Evolutionary conservation across 1,284 basidiomycete genomes (phyloP).

Genomic region (Ganoderma leucocontextum): DNA sequence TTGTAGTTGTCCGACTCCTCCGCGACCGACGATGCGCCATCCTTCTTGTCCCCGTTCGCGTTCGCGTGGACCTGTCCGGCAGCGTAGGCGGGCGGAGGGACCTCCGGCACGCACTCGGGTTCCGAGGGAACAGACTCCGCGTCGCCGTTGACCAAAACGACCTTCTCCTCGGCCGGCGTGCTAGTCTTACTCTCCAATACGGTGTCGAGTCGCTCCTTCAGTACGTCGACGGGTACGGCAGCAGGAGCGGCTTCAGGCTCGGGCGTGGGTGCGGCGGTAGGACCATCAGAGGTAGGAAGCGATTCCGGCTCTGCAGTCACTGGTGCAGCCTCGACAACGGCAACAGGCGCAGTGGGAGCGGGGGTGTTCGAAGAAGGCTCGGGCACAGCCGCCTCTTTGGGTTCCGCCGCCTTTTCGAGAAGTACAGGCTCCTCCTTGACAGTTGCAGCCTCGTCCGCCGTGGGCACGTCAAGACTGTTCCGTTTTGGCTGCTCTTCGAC

Average conservation of each 20-base stretch:
- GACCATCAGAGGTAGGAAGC: not conserved
- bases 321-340: not conserved
- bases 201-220: not conserved
- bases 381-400: not conserved
- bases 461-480: conserved; percentile 6
- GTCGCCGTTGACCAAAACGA: conserved; percentile 14
- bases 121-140: not conserved
- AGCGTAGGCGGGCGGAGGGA: not conserved
- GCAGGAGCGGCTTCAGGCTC: not conserved
- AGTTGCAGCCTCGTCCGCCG: not conserved
- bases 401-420: not conserved
- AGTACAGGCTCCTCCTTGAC: conserved; percentile 11
- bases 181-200: too few relatives aligned
- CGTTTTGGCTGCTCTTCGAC: conserved; percentile 9
- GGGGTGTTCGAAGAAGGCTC: not conserved
- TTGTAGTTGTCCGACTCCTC: conserved; percentile 22
- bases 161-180: not conserved
- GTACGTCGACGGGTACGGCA: not conserved
- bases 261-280: not conserved
- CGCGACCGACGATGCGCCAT: conserved; percentile 12
- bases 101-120: conserved; percentile 9
- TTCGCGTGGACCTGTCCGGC: not conserved
- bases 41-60: conserved; percentile 4
- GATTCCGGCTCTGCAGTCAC: conserved; percentile 21
- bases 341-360: not conserved